Base-by-base conservation (phyloP, 345 rosid genomes). In the Syzygium grande region DNA sequence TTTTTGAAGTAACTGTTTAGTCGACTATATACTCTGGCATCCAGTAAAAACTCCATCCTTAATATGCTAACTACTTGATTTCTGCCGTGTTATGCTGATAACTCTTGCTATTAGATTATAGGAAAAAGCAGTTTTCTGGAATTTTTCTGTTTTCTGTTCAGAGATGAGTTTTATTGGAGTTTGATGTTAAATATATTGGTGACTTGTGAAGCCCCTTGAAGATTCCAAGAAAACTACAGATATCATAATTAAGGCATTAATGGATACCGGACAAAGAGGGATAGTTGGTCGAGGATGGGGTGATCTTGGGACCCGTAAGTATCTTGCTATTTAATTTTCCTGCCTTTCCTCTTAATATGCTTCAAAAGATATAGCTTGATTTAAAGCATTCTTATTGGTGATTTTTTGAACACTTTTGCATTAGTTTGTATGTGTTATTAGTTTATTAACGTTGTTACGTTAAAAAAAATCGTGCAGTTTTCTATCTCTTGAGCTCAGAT, bases 271-370 rank as follows among this genome's bases (percentile, higher is more conserved):
- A 88, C 99, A 96, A 89, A 96, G 99, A 93, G 99, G 99, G 89
- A 94, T 98, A 89, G 91, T 98, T 88, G 98, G 92, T 91, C 94
- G 95, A 89, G 99, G 99, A 61, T 98, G 99, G 99, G 99, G 97
- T 86, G 97, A 92, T 91, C 95, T 98, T 38, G 99, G 99, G 88
- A 95, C 91, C 54, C 34, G 99, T 98, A 89, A 93, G 98, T 90
- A 85, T 78, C 85, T 90, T 87, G 49, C 80, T 73, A 49, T 73
- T 73, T 68, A 17, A 54, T 56, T 17, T 30, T 34, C 23, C 79
- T 68, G 14, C 43, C 38, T 83, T 49, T 86, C 85, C 83, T 84
- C 85, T 46, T 86, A 56, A 54, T 25, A 30, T 52, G 61, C 19
- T n/a, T 49, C 27, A 19, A 84, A 68, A 34, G 23, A 34, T 17